Evolutionary conservation across 192 early-diverging fungal genomes (phyloP).

Genomic region (Backusella mclennaniae): DNA sequence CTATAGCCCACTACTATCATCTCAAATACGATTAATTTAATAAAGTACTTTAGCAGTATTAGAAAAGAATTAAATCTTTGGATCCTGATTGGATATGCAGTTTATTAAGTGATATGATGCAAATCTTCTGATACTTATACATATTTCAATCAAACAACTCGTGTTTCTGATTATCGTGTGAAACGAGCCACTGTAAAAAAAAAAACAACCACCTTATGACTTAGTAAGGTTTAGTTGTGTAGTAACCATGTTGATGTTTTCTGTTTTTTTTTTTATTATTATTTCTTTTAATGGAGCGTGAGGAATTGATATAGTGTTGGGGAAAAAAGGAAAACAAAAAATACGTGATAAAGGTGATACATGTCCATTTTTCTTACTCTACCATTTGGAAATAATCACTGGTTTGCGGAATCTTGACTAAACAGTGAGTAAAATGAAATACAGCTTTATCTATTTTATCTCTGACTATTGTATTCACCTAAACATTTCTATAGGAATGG

Average conservation of each 20-base stretch:
- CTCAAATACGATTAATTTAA: neutral
- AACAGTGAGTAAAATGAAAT: neutral
- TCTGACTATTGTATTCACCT: neutral
- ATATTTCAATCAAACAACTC: conserved; percentile 3
- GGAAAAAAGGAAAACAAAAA: neutral
- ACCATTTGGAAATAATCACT: neutral
- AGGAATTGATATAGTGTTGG: neutral
- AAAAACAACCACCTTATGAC: neutral
- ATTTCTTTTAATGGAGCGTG: neutral
- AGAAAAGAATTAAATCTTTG: neutral
- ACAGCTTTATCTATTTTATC: neutral
- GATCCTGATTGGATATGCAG: neutral
- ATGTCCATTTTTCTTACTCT: neutral
- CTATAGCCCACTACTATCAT: neutral
- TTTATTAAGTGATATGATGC: too few species aligned
- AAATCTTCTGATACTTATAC: conserved; percentile 1
- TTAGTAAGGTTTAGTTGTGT: neutral
- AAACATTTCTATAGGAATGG: neutral
- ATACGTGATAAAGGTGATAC: neutral
- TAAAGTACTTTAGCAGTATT: neutral
- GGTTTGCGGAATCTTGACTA: neutral
- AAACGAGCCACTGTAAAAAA: neutral
- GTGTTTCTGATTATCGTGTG: conserved; percentile 4
- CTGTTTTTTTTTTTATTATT: neutral
- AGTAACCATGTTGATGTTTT: neutral